Evolutionary conservation across 805 yeast species (phyloP).

Genomic region (Pichia exigua): DNA sequence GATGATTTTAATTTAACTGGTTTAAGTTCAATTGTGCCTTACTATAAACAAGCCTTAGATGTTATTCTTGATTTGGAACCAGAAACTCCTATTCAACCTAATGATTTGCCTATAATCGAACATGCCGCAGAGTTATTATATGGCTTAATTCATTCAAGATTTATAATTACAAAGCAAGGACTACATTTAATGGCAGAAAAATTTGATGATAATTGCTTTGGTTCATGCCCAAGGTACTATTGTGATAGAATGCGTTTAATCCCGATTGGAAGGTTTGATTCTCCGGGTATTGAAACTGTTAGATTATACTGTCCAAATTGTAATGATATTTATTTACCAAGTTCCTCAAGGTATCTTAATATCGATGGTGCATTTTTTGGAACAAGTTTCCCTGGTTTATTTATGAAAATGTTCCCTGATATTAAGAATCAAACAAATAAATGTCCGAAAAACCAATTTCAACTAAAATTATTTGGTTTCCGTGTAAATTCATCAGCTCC

Average conservation of each 20-base stretch:
- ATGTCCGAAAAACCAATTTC: constrained; percentile 50
- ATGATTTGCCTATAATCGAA: constrained; percentile 69
- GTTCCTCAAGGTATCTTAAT: constrained; percentile 75
- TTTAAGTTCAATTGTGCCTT: constrained; percentile 74
- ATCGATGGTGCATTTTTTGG: constrained; percentile 98
- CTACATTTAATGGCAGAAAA: constrained; percentile 89
- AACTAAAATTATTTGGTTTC: constrained; percentile 83
- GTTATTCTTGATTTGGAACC: constrained; percentile 82
- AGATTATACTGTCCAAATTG: constrained; percentile 92
- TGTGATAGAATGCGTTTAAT: constrained; percentile 87
- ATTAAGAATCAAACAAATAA: constrained; percentile 58
- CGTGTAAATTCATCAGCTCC: constrained; percentile 63
- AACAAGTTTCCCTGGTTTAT: constrained; percentile 88
- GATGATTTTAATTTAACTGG: constrained; percentile 97
- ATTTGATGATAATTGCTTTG: constrained; percentile 82
- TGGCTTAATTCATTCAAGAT: constrained; percentile 92
- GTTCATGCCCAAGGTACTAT: constrained; percentile 81
- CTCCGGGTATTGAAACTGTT: constrained; percentile 87
- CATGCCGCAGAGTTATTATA: constrained; percentile 88
- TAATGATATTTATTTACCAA: constrained; percentile 82
- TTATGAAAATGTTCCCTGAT: constrained; percentile 87
- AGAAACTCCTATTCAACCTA: constrained; percentile 46
- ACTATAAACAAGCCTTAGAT: constrained; percentile 86
- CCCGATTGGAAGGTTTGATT: constrained; percentile 88
- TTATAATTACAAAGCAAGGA: constrained; percentile 82